Percentiles rank a stretch among this genome's conserved stretches.
These are phyloP conservation scores for Pichia membranifaciens DNA, from an alignment of 805 yeast species.

Conservation along the genomic window DNA sequence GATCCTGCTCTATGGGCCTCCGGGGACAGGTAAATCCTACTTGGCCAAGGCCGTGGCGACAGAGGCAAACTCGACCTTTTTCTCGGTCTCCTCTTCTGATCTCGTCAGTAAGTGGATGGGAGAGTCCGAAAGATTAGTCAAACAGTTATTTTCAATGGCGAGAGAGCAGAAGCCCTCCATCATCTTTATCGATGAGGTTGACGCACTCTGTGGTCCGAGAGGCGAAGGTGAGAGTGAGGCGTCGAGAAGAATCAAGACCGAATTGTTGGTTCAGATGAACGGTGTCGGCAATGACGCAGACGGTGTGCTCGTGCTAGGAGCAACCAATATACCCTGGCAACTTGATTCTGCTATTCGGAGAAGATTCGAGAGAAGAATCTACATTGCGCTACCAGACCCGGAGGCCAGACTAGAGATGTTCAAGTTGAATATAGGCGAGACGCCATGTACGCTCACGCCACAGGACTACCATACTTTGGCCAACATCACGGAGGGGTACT, in stretches of 20 bases:
- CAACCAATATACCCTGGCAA: conserved; percentile 99
- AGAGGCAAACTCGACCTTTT: conserved; percentile 94
- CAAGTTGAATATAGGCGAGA: conserved; percentile 84
- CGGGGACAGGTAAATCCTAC: conserved; percentile 97
- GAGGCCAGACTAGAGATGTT: conserved; percentile 92
- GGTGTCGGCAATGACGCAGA: conserved; percentile 94
- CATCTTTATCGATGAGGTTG: conserved; percentile 96
- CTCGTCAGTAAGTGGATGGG: conserved; percentile 99
- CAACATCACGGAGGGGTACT: conserved; percentile 93
- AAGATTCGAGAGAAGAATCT: conserved; percentile 91
- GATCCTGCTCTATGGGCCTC: conserved; percentile 83
- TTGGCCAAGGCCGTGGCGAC: conserved; percentile 98
- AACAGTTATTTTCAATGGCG: conserved; percentile 92
- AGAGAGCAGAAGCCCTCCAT: conserved; percentile 93
- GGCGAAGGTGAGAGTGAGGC: conserved; percentile 99
- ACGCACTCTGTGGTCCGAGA: conserved; percentile 95
- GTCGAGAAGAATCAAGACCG: conserved; percentile 91
- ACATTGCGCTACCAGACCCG: conserved; percentile 91
- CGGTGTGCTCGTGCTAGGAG: conserved; percentile 93
- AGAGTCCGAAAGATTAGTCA: conserved; percentile 92
- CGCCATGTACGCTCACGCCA: conserved; percentile 71
- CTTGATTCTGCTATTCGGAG: conserved; percentile 95
- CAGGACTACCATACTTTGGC: conserved; percentile 77
- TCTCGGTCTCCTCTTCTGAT: conserved; percentile 93
- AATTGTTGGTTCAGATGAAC: conserved; percentile 94